phyloP scores from a whole-genome alignment of 441 rosid species.

The Omphalea diandra region DNA sequence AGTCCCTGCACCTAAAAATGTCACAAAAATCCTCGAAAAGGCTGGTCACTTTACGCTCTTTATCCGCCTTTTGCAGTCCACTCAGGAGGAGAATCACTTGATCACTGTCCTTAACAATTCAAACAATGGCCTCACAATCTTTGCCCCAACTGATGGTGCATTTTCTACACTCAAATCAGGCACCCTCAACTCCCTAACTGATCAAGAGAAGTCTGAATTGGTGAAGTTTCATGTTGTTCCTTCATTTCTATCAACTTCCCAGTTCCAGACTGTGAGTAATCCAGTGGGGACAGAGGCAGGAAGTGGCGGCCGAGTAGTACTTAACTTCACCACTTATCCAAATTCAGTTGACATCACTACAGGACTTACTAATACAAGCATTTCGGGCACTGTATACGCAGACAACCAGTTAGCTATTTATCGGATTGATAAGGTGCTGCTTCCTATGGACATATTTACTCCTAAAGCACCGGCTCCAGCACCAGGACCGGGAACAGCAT shows the following conservation, averaged over 20 bases:
- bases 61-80: conserved; percentile 59
- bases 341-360: conserved; percentile 60
- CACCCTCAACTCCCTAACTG: conserved; percentile 58
- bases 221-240: conserved; percentile 78
- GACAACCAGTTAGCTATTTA: conserved; percentile 83
- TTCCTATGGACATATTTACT: conserved; percentile 63
- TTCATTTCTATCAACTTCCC: conserved; percentile 45
- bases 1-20: conserved; percentile 51
- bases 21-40: conserved; percentile 68
- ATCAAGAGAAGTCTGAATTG: conserved; percentile 58
- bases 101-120: conserved; percentile 75
- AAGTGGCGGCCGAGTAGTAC: conserved; percentile 47
- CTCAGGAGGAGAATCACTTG: conserved; percentile 52
- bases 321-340: conserved; percentile 57
- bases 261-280: conserved; percentile 78
- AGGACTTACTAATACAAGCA: conserved; percentile 70
- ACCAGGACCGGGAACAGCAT: conserved; percentile 56
- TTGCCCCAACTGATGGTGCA: conserved; percentile 69
- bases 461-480: conserved; percentile 73
- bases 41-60: conserved; percentile 64
- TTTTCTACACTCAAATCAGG: conserved; percentile 65
- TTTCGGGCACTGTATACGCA: conserved; percentile 61
- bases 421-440: conserved; percentile 70
- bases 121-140: conserved; percentile 80
- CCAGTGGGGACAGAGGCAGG: conserved; percentile 87